Conservation (phyloP, 2,329 filamentous ascomycete genomes). For the Dactylellina drechsleri region DNA sequence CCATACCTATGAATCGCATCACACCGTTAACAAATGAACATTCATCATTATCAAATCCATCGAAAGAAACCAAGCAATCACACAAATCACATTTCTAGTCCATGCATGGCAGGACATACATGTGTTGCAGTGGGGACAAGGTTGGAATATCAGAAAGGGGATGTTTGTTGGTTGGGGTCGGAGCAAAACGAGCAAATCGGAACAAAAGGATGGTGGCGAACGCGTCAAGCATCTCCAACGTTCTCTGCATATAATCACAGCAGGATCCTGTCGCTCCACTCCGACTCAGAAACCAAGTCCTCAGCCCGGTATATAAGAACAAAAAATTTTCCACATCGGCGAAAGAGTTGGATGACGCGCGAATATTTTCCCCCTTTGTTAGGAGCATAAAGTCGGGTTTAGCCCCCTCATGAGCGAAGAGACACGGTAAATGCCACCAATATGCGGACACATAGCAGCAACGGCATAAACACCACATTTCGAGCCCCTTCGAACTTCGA, state of each 20-base stretch:
- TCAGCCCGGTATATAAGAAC: constrained; percentile 24
- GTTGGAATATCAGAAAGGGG: background rate
- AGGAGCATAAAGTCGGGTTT: background rate
- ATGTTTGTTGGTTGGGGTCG: constrained; percentile 9
- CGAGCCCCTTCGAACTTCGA: constrained; percentile 5
- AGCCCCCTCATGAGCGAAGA: background rate
- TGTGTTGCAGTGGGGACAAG: constrained; percentile 10
- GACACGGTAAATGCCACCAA: background rate
- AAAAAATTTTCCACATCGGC: constrained; percentile 16
- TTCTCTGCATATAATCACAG: constrained; percentile 29
- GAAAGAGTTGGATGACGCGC: background rate
- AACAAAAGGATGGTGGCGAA: constrained; percentile 1
- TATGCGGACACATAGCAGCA: constrained; percentile 3
- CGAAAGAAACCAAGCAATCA: background rate
- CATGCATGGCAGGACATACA: background rate
- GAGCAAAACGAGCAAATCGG: constrained; percentile 38
- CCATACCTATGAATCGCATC: constrained; percentile 75
- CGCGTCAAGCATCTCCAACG: constrained; percentile 16
- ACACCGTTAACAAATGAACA: constrained; percentile 16
- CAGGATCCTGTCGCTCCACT: constrained; percentile 20
- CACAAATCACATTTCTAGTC: background rate
- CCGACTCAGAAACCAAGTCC: constrained; percentile 7
- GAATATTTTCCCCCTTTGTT: background rate
- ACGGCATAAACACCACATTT: background rate
- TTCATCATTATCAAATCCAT: constrained; percentile 29